A percentile compares a stretch with the other conserved stretches of the same genome.
These are phyloP conservation scores for Choanephora cucurbitarum DNA, from an alignment of 371 early-diverging fungal species.

Conservation along the genomic window DNA sequence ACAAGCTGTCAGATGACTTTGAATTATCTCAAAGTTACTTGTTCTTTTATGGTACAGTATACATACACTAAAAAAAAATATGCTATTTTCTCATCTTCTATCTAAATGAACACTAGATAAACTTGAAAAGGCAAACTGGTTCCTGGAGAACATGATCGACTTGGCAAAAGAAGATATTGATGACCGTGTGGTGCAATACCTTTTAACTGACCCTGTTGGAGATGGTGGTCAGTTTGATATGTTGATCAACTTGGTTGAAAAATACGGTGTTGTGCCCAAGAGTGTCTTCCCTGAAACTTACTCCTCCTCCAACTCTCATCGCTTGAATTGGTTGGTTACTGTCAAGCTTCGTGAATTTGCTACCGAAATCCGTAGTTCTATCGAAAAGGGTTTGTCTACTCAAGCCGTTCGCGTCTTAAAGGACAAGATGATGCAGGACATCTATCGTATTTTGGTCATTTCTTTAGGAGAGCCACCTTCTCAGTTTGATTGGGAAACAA, in stretches of 20 bases:
- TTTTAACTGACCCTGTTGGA: slow-evolving; percentile 65
- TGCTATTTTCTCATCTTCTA: too few relatives aligned
- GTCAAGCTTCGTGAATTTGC: slow-evolving; percentile 77
- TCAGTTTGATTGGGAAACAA: slow-evolving; percentile 69
- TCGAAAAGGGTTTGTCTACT: slow-evolving; percentile 45
- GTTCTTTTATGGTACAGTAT: slow-evolving; percentile 74
- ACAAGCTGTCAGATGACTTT: slow-evolving; percentile 73
- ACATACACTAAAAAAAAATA: background rate
- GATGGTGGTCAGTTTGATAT: slow-evolving; percentile 81
- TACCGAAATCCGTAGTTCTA: slow-evolving; percentile 53
- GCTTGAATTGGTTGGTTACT: slow-evolving; percentile 64
- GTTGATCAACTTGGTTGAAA: slow-evolving; percentile 75
- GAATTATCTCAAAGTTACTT: slow-evolving; percentile 80
- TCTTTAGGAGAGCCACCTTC: slow-evolving; percentile 79
- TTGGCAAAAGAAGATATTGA: slow-evolving; percentile 64
- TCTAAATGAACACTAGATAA: slow-evolving; percentile 59
- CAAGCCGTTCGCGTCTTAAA: slow-evolving; percentile 51
- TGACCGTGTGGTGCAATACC: slow-evolving; percentile 74
- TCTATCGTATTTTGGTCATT: slow-evolving; percentile 73
- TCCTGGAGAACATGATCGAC: slow-evolving; percentile 77
- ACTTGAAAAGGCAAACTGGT: slow-evolving; percentile 84
- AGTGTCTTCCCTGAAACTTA: slow-evolving; percentile 71
- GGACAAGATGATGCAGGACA: slow-evolving; percentile 65
- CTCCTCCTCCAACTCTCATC: slow-evolving; percentile 62
- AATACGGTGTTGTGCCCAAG: slow-evolving; percentile 81